These are phyloP conservation scores for Aspergillus neoniger DNA, from an alignment of 2,329 filamentous ascomycete genomes.

Conservation along the genomic window DNA sequence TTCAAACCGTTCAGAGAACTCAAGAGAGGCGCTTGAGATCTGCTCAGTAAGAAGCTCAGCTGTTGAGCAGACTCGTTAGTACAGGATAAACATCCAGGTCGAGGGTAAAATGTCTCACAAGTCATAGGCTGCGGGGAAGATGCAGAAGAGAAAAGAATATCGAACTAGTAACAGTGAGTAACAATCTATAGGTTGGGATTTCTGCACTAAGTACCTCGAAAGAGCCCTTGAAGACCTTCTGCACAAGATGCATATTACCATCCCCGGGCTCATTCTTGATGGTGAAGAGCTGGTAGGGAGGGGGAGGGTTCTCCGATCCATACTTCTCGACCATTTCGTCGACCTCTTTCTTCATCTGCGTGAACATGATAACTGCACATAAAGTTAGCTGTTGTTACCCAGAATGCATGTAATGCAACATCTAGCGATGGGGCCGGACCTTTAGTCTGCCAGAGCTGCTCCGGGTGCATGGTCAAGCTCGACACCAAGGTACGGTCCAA, in stretches of 20 bases:
- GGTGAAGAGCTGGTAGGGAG: slow-evolving; percentile 82
- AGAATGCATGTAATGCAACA: background rate
- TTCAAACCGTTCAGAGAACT: slow-evolving; percentile 74
- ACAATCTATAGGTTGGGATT: background rate
- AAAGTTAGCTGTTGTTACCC: slow-evolving; percentile 1
- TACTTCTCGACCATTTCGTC: slow-evolving; percentile 61
- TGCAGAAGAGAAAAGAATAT: slow-evolving; percentile 82
- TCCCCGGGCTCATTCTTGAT: slow-evolving; percentile 60
- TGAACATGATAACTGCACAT: slow-evolving; percentile 57
- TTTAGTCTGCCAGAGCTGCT: slow-evolving; percentile 82
- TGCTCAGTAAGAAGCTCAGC: slow-evolving; percentile 68
- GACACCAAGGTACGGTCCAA: slow-evolving; percentile 75
- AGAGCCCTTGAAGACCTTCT: slow-evolving; percentile 85
- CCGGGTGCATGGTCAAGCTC: slow-evolving; percentile 66
- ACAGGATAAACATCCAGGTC: background rate
- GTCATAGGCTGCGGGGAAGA: slow-evolving; percentile 61
- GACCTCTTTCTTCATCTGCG: slow-evolving; percentile 64
- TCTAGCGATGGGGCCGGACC: slow-evolving; percentile 43
- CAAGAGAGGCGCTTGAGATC: slow-evolving; percentile 65
- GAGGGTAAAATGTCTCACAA: slow-evolving; percentile 42
- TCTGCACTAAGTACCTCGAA: slow-evolving; percentile 62
- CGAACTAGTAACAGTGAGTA: slow-evolving; percentile 61
- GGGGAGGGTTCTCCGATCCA: slow-evolving; percentile 68
- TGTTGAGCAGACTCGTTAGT: slow-evolving; percentile 21
- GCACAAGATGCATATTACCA: slow-evolving; percentile 83